phyloP scores from a whole-genome alignment of 1,284 basidiomycete genomes.

The Cryptococcus sp. region DNA sequence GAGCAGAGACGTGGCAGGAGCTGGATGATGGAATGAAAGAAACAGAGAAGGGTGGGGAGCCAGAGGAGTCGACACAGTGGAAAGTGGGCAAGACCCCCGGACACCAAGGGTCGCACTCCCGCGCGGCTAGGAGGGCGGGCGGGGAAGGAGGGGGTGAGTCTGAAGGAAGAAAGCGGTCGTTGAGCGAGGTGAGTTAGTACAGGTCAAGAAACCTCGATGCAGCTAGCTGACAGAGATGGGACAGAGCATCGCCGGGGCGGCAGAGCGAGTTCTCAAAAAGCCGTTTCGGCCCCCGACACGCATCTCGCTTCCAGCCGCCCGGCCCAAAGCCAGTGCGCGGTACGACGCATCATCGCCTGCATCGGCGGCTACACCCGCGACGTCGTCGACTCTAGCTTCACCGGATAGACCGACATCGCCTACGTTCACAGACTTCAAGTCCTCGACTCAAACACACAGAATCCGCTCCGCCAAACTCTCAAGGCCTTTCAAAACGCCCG shows the following conservation, averaged over 20 bases:
- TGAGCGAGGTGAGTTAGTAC: slow-evolving; percentile 20
- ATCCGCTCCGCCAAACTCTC: slow-evolving; percentile 4
- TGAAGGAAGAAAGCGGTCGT: slow-evolving; percentile 13
- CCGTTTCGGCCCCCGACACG: slow-evolving; percentile 36
- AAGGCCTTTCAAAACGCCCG: slow-evolving; percentile 33
- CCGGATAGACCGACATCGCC: not conserved
- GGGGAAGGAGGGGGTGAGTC: not conserved
- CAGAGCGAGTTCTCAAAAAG: slow-evolving; percentile 36
- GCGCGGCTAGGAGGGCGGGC: slow-evolving; percentile 2
- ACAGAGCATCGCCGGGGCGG: slow-evolving; percentile 19
- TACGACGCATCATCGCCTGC: too few relatives aligned
- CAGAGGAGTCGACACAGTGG: slow-evolving; percentile 26
- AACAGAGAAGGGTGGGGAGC: not conserved
- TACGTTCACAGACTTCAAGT: not conserved
- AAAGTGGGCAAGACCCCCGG: slow-evolving; percentile 37
- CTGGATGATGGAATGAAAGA: not conserved
- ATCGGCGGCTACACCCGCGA: too few relatives aligned
- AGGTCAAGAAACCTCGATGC: not conserved
- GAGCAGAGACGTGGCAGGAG: not conserved
- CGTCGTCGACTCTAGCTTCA: too few relatives aligned
- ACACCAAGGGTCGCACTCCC: slow-evolving; percentile 33
- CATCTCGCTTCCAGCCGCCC: not conserved
- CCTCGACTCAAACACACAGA: not conserved
- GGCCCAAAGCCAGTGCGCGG: not conserved
- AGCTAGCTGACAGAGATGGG: not conserved